Conservation (phyloP, 2,329 filamentous ascomycete genomes). For the Fusarium sp. region DNA sequence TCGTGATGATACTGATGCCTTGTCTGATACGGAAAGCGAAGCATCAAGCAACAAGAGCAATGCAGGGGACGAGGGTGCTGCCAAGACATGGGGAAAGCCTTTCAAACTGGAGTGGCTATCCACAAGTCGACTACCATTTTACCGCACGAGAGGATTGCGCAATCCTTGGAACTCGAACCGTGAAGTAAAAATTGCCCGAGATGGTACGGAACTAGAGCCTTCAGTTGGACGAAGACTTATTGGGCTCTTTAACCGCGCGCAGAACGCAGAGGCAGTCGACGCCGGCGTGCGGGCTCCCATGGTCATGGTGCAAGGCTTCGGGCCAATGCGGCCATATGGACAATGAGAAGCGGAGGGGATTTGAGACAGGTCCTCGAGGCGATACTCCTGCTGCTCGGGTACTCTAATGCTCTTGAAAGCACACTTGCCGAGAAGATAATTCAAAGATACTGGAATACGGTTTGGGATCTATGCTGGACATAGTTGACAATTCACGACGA, state of each 20-base stretch:
- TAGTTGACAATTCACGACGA: conserved; percentile 25
- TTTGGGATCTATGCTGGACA: conserved; percentile 36
- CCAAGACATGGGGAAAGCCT: conserved; percentile 85
- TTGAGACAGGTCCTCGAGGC: conserved; percentile 20
- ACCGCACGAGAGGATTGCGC: conserved; percentile 82
- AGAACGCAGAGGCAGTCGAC: conserved; percentile 48
- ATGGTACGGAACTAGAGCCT: conserved; percentile 92
- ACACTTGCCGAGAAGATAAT: conserved; percentile 28
- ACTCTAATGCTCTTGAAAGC: conserved; percentile 1
- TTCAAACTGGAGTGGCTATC: conserved; percentile 93
- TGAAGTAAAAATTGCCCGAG: conserved; percentile 94
- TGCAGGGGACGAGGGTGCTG: conserved; percentile 52
- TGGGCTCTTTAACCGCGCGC: conserved; percentile 75
- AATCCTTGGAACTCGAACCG: conserved; percentile 96
- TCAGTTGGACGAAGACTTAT: conserved; percentile 78
- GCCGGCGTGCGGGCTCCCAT: conserved; percentile 45
- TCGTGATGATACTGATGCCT: conserved; percentile 59
- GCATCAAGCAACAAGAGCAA: conserved; percentile 50
- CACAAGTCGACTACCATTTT: conserved; percentile 84
- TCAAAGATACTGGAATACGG: conserved; percentile 33
- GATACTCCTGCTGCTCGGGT: conserved; percentile 5
- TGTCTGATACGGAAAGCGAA: conserved; percentile 52
- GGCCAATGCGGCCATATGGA: conserved; percentile 49
- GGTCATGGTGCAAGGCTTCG: conserved; percentile 50
- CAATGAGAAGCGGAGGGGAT: conserved; percentile 20